Evolutionary conservation across 2,329 filamentous ascomycete species (phyloP), one percentile per base, ranked within the genome.

Genomic region (Lachnellula suecica): DNA sequence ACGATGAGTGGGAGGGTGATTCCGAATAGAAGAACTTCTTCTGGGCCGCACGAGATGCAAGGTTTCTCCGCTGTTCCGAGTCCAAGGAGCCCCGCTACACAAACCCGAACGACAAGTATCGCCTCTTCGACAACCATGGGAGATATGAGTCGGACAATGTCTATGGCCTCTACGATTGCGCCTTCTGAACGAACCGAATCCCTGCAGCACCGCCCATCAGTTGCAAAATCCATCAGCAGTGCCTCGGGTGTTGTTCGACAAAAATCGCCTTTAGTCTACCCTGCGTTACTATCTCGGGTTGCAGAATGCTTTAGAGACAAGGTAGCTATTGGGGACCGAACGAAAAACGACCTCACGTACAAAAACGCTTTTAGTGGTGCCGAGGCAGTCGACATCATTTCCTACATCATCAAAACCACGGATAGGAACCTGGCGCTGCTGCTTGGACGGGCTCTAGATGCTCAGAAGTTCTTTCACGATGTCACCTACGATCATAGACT

Each of bases 391-490:
- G 94, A 99, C 69, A 81, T 97, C 53, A 88, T 99, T 59, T 90
- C 90, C 1, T 96, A 95, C 67, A 97, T 99, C 60, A 97, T 99
- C 71, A 88, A 95, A 66, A 99, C 94, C 1, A 96, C 91, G 1
- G 94, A 99, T 71, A 84, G 94, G 53, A 99, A 99, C 68, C 77
- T 99, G 55, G 94, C 94, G 10, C 77, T 99, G 44, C 82, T 99
- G 9, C 77, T 99, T 15, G 94, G 94, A 57, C 84, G 94, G 67
- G 91, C 94, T 38, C 76, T 99, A 55, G 94, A 99, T 72, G 94
- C 94, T 22, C 94, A 99, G 68, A 97, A 97, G 70, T 97, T 96
- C 74, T 99, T 99, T 69, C 94, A 99, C 74, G 94, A 99, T 78
- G 94, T 97, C 46, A 97, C 93, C 1, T 99, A 99, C 71, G 93